A percentile compares a stretch with the other conserved stretches of the same genome.
Conservation (phyloP, 108 stramenopile species). For the Nannochloropsis salina region DNA sequence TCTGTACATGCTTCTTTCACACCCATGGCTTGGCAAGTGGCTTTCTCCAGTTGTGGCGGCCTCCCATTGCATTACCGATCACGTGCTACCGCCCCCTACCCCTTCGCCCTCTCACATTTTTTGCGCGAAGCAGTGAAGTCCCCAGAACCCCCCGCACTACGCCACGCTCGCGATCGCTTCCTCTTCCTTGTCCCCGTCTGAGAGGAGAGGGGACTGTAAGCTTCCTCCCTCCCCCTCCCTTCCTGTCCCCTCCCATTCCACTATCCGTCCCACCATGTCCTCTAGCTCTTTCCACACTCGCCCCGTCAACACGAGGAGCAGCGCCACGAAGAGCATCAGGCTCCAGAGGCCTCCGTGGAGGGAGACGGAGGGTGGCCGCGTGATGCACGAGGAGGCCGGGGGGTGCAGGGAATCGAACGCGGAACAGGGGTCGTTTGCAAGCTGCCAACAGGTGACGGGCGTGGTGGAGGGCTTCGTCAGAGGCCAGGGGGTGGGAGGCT, state of each 20-base stretch:
- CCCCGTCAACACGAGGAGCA: background rate
- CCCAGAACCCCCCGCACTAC: background rate
- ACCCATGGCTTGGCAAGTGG: no score
- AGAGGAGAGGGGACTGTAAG: background rate
- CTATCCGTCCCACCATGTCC: background rate
- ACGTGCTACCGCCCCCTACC: background rate
- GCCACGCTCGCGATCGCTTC: background rate
- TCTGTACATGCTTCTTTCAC: no score
- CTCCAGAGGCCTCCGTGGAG: background rate
- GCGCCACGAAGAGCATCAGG: background rate
- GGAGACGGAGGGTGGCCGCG: background rate
- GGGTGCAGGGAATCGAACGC: background rate
- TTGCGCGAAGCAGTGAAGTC: no score
- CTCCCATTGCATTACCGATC: no score
- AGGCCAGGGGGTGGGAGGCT: no score
- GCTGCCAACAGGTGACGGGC: no score
- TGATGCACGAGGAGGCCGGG: no score
- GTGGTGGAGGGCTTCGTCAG: no score
- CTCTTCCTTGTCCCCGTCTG: background rate
- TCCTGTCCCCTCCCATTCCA: background rate
- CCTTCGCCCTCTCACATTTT: background rate
- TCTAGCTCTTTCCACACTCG: background rate
- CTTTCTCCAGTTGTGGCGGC: no score
- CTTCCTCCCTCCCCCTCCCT: background rate
- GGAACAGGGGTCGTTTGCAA: no score